Evolutionary conservation across 116 monocot genomes (phyloP).

Genomic region (Papilionanthe hybrid): DNA sequence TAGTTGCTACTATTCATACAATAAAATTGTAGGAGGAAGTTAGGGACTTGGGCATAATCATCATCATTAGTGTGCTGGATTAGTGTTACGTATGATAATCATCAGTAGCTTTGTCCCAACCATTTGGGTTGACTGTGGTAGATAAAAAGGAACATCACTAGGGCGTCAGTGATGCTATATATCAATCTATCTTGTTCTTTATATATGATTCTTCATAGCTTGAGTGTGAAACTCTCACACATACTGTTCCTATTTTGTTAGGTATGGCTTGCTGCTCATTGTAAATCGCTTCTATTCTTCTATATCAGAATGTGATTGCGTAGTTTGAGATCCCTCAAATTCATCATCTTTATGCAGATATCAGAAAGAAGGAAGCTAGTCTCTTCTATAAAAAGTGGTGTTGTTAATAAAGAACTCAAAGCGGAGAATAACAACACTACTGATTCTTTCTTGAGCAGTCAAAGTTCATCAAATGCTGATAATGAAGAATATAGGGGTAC

Average conservation of each 20-base stretch:
- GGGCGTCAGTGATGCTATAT: too few relatives aligned
- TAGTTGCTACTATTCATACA: too few relatives aligned
- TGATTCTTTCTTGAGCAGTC: constrained; percentile 8
- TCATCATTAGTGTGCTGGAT: too few relatives aligned
- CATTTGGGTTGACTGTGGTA: too few relatives aligned
- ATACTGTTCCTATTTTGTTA: neutral
- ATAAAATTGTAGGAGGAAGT: too few relatives aligned
- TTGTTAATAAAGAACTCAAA: constrained; percentile 16
- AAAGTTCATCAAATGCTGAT: constrained; percentile 11
- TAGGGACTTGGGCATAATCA: too few relatives aligned
- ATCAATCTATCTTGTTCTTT: too few relatives aligned
- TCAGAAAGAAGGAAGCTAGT: constrained; percentile 46
- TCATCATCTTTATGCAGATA: constrained; percentile 44
- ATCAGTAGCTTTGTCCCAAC: too few relatives aligned
- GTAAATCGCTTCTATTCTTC: neutral
- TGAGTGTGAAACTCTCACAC: neutral
- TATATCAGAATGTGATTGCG: constrained; percentile 5
- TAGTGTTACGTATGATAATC: too few relatives aligned
- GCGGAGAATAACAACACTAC: constrained; percentile 9
- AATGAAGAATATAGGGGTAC: neutral
- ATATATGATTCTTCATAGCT: too few relatives aligned
- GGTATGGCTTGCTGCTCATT: neutral
- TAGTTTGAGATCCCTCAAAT: neutral
- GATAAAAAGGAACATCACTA: too few relatives aligned
- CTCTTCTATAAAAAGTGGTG: constrained; percentile 32